These are phyloP conservation scores for Fraxinus quadrangulata DNA, from an alignment of 257 asterid genomes.

Conservation along the genomic window DNA sequence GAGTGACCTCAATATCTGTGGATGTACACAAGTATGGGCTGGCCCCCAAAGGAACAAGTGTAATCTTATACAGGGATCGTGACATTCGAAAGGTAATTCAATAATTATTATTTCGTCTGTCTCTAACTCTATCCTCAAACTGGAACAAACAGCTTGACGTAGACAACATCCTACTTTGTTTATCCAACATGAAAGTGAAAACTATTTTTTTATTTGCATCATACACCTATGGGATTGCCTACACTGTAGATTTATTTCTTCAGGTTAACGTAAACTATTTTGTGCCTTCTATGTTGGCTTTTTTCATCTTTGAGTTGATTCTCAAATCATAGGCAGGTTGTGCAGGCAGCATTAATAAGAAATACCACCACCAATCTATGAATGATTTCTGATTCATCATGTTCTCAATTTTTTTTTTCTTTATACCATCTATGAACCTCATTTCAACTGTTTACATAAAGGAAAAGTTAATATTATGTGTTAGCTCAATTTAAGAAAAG, in stretches of 20 bases:
- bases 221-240: neutral
- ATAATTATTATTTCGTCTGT: neutral
- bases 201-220: neutral
- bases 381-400: neutral
- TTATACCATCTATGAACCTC: neutral
- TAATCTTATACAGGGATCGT: constrained; percentile 80
- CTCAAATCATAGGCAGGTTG: neutral
- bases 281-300: neutral
- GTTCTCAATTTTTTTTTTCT: neutral
- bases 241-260: neutral
- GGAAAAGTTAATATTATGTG: neutral
- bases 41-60: constrained; percentile 99
- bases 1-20: constrained; percentile 92
- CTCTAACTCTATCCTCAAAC: constrained; percentile 1
- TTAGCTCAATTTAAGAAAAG: neutral
- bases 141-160: neutral
- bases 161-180: neutral
- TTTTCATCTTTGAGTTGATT: neutral
- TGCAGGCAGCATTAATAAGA: neutral
- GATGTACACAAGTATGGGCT: constrained; percentile 99
- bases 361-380: neutral
- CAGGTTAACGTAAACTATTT: neutral
- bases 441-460: neutral
- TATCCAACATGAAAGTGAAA: neutral
- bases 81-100: constrained; percentile 77